These are phyloP conservation scores for Fusarium concolor DNA, from an alignment of 2,329 filamentous ascomycete genomes.

Conservation along the genomic window DNA sequence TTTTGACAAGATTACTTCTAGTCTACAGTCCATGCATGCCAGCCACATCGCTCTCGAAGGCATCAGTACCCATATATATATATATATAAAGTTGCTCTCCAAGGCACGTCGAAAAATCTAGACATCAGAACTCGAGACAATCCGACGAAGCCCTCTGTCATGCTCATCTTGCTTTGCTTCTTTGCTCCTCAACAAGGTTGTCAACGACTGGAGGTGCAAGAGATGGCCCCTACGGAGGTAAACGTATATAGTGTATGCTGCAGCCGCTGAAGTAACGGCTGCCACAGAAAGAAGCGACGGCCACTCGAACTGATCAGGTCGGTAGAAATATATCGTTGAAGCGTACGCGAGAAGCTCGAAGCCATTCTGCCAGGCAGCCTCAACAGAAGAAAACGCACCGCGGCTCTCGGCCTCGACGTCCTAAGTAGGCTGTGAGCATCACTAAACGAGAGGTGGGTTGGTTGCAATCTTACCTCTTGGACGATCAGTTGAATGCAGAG, in stretches of 20 bases:
- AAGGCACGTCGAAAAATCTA: not conserved
- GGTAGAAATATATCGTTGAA: no score
- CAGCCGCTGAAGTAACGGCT: not conserved
- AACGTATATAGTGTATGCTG: not conserved
- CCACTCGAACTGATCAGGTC: no score
- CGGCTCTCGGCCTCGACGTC: no score
- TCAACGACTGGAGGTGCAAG: not conserved
- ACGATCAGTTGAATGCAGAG: no score
- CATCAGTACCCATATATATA: not conserved
- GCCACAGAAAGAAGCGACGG: not conserved
- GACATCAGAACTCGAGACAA: not conserved
- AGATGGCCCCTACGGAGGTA: not conserved
- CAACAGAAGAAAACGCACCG: no score
- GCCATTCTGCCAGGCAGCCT: no score
- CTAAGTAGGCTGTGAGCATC: no score
- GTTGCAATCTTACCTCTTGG: no score
- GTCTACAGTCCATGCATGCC: not conserved
- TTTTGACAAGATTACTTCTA: not conserved
- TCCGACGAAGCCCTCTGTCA: not conserved
- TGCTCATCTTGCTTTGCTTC: not conserved
- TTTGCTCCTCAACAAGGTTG: not conserved
- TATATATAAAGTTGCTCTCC: not conserved
- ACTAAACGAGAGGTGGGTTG: no score
- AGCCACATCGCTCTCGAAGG: not conserved
- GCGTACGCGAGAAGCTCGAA: no score